Base-by-base conservation (phyloP, 352 stramenopile species). In the Aphanomyces stellatus region DNA sequence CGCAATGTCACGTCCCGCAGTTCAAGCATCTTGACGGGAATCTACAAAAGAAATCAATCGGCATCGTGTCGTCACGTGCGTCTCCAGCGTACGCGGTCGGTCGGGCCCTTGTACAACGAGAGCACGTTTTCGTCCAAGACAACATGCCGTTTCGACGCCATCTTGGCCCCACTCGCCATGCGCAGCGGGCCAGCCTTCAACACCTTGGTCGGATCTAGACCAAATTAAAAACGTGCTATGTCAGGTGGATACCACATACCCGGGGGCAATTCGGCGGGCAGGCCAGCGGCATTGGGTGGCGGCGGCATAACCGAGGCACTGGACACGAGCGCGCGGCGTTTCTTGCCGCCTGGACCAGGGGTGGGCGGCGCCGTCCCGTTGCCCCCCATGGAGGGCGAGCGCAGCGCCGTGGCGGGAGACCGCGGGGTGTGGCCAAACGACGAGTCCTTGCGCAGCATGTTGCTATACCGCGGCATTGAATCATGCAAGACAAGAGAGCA, bases 131-230 rank as follows among this genome's bases (percentile, higher is more conserved):
- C 82, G 59, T 96, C 88, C 17, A 94, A 76, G 71, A 95, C 85
- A 41, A 96, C 88, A 70, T 94, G 92, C 3, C 88, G 85, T 71
- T 94, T 94, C 17, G 77, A 90, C 4, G 87, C 87, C 78, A 85
- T 88, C 4, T 83, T 84, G 70, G 85, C 88, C 2, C 85, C 85
- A 28, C 84, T 94, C 17, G 83, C 81, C 64, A 90, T 95, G 69
- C 82, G 84, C 46, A 96, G 51, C 63, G 88, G 93, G 22, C 87
- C 88, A 48, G 91, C 79, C 60, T 93, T 95, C 64, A 90, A 76
- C 56, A 93, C 76, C 66, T 88, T 75, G 41, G 91, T 77, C 55
- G 34, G 49, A 37, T 64, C 55, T 64, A 46, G 15, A 17, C 8
- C 8, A 53, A 15, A 2, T 53, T 3, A 53, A 28, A 2, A 22